Percentiles rank a stretch among this genome's conserved stretches.
phyloP scores from a whole-genome alignment of 208 protist genomes.

The Acanthamoeba lugdunensis region DNA sequence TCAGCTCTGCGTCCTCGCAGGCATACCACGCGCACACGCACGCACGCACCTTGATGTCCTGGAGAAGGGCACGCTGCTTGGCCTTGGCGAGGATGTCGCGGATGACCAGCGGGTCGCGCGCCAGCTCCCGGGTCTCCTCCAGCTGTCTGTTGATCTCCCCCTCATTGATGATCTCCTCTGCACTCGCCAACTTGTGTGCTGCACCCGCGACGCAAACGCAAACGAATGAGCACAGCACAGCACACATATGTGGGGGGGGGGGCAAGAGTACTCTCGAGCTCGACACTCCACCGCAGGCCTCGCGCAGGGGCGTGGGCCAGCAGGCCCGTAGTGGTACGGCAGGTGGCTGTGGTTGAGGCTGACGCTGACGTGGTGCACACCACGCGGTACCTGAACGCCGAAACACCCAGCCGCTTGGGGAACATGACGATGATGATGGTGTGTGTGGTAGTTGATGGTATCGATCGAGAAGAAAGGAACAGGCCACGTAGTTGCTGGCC shows the following conservation, averaged over 20 bases:
- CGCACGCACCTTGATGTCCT: conserved; percentile 2
- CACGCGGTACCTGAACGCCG: too few relatives aligned
- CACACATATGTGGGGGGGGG: not conserved
- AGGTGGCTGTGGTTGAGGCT: too few relatives aligned
- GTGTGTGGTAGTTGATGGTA: too few relatives aligned
- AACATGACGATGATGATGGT: too few relatives aligned
- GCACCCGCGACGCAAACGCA: not conserved
- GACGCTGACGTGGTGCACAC: too few relatives aligned
- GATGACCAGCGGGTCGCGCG: conserved; percentile 31
- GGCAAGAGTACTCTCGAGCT: conserved; percentile 12
- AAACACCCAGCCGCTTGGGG: too few relatives aligned
- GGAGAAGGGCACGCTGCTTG: conserved; percentile 16
- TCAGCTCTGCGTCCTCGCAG: not conserved
- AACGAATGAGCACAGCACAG: not conserved
- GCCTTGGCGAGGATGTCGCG: conserved; percentile 45
- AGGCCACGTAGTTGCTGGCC: too few relatives aligned
- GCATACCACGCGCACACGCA: not conserved
- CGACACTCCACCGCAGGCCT: conserved; percentile 26
- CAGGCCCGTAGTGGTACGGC: not conserved
- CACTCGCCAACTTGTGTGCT: conserved; percentile 54
- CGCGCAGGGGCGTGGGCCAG: not conserved
- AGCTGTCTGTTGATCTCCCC: conserved; percentile 19
- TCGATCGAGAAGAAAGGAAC: too few relatives aligned
- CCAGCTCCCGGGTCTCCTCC: conserved; percentile 5
- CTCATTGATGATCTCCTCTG: conserved; percentile 34